Evolutionary conservation across 106 monocot species (phyloP).

Genomic region (Allium fistulosum): DNA sequence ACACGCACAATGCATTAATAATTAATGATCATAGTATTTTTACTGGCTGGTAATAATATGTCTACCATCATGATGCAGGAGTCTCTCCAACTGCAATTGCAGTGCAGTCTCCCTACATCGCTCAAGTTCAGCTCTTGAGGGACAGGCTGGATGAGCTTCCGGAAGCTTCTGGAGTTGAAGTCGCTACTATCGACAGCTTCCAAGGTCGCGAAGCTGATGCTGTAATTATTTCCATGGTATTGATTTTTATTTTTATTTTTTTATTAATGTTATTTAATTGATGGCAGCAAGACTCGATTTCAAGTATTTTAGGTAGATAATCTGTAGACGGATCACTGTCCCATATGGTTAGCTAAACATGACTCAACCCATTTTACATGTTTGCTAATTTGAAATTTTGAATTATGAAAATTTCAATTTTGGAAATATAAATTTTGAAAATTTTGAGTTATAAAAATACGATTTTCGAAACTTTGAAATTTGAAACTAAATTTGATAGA

Average conservation of each 20-base stretch:
- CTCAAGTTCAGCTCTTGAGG: constrained; percentile 92
- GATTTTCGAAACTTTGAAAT: no score
- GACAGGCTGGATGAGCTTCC: constrained; percentile 68
- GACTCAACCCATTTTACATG: no score
- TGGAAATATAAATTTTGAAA: no score
- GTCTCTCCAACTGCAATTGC: constrained; percentile 73
- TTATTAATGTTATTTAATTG: no score
- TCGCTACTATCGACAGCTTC: constrained; percentile 93
- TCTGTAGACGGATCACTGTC: no score
- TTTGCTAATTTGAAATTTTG: no score
- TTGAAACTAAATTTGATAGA: no score
- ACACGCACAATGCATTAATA: neutral
- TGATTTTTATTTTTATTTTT: neutral
- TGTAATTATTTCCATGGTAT: constrained; percentile 91
- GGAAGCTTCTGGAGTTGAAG: constrained; percentile 81
- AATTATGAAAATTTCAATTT: no score
- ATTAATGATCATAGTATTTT: neutral
- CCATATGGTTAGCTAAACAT: no score
- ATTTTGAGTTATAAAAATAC: no score
- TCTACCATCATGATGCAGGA: constrained; percentile 24
- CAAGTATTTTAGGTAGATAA: no score
- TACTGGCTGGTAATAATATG: neutral
- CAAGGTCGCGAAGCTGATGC: constrained; percentile 98
- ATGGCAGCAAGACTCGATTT: no score
- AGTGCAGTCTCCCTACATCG: constrained; percentile 95